These are phyloP conservation scores for Aureobasidium musti DNA, from an alignment of 2,329 filamentous ascomycete species.

Conservation along the genomic window DNA sequence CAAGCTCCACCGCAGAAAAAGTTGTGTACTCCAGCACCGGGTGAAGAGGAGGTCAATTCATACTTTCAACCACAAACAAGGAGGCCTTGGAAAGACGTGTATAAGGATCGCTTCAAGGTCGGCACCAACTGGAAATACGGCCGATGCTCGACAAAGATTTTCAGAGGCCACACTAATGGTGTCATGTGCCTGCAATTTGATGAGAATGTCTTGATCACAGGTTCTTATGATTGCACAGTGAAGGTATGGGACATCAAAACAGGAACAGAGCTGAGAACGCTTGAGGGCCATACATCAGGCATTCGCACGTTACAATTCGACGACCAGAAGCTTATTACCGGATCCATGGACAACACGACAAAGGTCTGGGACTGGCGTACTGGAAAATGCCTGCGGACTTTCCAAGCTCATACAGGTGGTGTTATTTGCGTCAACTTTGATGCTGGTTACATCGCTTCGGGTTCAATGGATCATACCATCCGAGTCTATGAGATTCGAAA, in stretches of 20 bases:
- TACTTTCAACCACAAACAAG: conserved; percentile 58
- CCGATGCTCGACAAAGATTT: conserved; percentile 77
- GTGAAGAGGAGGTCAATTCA: conserved; percentile 37
- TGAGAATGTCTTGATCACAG: conserved; percentile 87
- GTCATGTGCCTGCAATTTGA: conserved; percentile 80
- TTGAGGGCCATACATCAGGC: conserved; percentile 77
- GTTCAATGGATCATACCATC: conserved; percentile 84
- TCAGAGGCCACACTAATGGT: conserved; percentile 86
- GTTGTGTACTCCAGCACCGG: conserved; percentile 37
- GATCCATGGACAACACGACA: conserved; percentile 81
- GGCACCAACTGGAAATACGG: conserved; percentile 98
- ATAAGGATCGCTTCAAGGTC: conserved; percentile 92
- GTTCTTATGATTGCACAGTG: conserved; percentile 91
- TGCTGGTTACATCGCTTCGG: conserved; percentile 79
- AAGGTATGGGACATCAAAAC: conserved; percentile 96
- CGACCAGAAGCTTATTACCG: conserved; percentile 85
- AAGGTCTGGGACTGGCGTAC: conserved; percentile 98
- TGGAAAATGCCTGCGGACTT: conserved; percentile 79
- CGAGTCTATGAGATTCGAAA: conserved; percentile 91
- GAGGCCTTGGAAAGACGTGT: conserved; percentile 90
- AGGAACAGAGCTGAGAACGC: conserved; percentile 79
- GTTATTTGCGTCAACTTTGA: conserved; percentile 89
- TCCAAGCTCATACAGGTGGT: conserved; percentile 75
- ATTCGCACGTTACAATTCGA: conserved; percentile 93
- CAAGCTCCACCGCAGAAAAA: conserved; percentile 37